Evolutionary conservation across 495 filamentous ascomycete species (phyloP).

Genomic region (Pseudotulostoma volvatum): DNA sequence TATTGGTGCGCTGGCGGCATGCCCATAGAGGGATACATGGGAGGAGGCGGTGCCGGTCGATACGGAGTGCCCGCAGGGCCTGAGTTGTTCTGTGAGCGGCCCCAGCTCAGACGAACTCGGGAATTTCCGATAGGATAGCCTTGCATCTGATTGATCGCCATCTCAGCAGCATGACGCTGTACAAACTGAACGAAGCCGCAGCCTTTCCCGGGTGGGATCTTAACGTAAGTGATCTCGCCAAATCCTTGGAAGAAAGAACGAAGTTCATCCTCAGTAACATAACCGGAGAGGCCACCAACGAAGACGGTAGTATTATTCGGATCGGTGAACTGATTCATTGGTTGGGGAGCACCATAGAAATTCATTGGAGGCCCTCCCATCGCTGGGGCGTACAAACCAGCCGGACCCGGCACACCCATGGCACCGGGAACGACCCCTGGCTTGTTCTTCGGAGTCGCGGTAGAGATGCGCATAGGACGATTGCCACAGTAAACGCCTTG

Average conservation of each 20-base stretch:
- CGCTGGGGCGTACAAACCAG: constrained; percentile 36
- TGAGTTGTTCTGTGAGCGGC: constrained; percentile 97
- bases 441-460: constrained; percentile 94
- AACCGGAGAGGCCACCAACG: constrained; percentile 91
- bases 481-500: constrained; percentile 99
- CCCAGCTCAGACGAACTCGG: constrained; percentile 92
- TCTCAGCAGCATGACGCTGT: constrained; percentile 95
- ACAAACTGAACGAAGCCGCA: constrained; percentile 99
- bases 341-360: constrained; percentile 72
- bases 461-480: constrained; percentile 96
- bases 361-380: constrained; percentile 69
- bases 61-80: constrained; percentile 95
- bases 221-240: constrained; percentile 99
- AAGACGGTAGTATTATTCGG: constrained; percentile 99
- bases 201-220: constrained; percentile 98
- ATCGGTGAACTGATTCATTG: constrained; percentile 99
- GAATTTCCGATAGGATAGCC: constrained; percentile 99
- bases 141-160: constrained; percentile 99
- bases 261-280: constrained; percentile 98
- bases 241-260: constrained; percentile 99
- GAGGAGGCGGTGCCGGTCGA: constrained; percentile 79
- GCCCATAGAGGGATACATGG: constrained; percentile 74
- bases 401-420: constrained; percentile 36
- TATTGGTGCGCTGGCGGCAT: constrained; percentile 61
- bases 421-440: constrained; percentile 39